Percentiles rank a stretch among this genome's conserved stretches.
These are phyloP conservation scores for Kwoniella pini DNA, from an alignment of 768 basidiomycete genomes.

Conservation along the genomic window DNA sequence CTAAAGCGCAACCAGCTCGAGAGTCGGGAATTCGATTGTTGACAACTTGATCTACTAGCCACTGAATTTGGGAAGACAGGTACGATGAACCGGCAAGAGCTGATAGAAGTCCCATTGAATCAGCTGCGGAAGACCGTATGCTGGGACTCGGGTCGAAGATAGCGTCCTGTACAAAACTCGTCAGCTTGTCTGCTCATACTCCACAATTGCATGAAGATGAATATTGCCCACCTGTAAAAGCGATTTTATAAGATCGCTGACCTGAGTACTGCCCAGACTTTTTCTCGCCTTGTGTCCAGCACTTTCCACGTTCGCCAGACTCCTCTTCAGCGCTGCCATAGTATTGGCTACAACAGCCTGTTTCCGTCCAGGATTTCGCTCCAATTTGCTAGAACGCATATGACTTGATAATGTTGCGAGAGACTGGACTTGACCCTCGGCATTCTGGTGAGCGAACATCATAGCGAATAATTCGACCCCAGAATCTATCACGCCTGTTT, in stretches of 20 bases:
- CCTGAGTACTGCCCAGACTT: slow-evolving; percentile 40
- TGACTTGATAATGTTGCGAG: slow-evolving; percentile 53
- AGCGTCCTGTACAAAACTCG: slow-evolving; percentile 61
- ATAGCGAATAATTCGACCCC: slow-evolving; percentile 83
- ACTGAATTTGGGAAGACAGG: slow-evolving; percentile 82
- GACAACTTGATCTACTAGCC: slow-evolving; percentile 88
- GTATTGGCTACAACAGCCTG: slow-evolving; percentile 81
- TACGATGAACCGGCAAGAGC: slow-evolving; percentile 79
- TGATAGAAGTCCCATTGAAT: slow-evolving; percentile 83
- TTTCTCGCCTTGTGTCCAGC: slow-evolving; percentile 41
- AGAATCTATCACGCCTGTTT: slow-evolving; percentile 80
- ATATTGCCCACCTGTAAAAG: slow-evolving; percentile 72
- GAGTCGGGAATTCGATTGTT: slow-evolving; percentile 89
- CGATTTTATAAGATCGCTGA: slow-evolving; percentile 57
- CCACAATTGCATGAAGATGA: not conserved
- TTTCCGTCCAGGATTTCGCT: slow-evolving; percentile 81
- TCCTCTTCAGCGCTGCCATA: slow-evolving; percentile 69
- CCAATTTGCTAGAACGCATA: slow-evolving; percentile 72
- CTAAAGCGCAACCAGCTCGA: slow-evolving; percentile 88
- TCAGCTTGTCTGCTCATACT: slow-evolving; percentile 4
- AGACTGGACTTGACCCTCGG: slow-evolving; percentile 55
- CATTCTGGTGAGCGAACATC: slow-evolving; percentile 75
- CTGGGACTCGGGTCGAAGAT: slow-evolving; percentile 77
- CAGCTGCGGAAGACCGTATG: slow-evolving; percentile 76
- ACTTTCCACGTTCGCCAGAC: slow-evolving; percentile 58